These are phyloP conservation scores for Claviceps capensis DNA, from an alignment of 2,329 filamentous ascomycete genomes.

Conservation along the genomic window DNA sequence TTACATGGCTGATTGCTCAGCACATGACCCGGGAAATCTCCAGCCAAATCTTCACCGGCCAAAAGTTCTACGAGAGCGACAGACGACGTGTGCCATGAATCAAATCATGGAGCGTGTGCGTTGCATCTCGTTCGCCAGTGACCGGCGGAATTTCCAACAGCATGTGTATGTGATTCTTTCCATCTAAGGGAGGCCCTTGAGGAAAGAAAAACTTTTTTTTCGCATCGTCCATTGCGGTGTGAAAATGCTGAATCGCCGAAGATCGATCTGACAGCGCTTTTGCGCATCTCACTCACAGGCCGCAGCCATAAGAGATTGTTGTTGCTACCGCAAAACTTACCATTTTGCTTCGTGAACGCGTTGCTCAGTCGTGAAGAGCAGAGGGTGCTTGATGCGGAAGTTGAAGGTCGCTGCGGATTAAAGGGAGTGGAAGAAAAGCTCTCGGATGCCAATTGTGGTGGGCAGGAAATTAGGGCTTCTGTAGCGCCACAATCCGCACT, in stretches of 20 bases:
- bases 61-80: background rate
- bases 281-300: constrained; percentile 22
- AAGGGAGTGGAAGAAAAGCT: constrained; percentile 14
- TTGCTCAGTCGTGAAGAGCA: constrained; percentile 23
- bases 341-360: constrained; percentile 26
- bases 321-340: constrained; percentile 21
- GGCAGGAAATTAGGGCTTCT: constrained; percentile 25
- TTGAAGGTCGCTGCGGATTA: constrained; percentile 13
- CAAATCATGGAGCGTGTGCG: background rate
- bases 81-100: background rate
- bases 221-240: background rate
- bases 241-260: constrained; percentile 9
- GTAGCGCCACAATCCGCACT: constrained; percentile 4
- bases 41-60: constrained; percentile 50
- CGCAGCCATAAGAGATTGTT: constrained; percentile 26
- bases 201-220: constrained; percentile 3
- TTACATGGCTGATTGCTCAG: constrained; percentile 36
- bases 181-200: background rate
- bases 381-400: constrained; percentile 17
- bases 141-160: constrained; percentile 22
- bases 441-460: constrained; percentile 16
- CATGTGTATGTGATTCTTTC: constrained; percentile 1
- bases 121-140: constrained; percentile 8
- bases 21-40: constrained; percentile 34
- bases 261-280: constrained; percentile 21